Percentiles rank a stretch among this genome's conserved stretches.
Evolutionary conservation across 139 green algal species (phyloP).

Genomic region (Coelastrella sp.): DNA sequence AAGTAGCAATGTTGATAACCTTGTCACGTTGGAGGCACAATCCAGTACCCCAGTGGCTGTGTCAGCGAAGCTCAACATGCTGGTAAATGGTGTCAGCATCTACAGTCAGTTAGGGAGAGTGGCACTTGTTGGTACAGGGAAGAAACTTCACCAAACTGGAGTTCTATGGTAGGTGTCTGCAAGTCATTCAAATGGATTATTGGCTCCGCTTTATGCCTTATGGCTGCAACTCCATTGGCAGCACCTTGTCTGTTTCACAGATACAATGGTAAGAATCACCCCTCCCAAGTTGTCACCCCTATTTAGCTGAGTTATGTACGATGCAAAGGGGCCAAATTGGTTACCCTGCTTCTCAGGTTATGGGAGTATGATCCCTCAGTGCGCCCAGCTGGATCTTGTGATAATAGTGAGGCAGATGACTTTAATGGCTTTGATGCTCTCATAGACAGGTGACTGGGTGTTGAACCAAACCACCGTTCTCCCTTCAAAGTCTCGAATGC

Average conservation of each 20-base stretch:
- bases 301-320: background rate
- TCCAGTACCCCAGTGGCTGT: background rate
- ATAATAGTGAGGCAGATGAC: background rate
- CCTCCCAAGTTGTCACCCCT: no score
- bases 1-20: background rate
- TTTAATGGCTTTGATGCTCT: background rate
- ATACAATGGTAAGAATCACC: background rate
- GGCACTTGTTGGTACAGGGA: conserved; percentile 27
- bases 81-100: conserved; percentile 7
- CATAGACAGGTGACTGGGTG: background rate
- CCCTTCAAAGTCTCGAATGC: no score
- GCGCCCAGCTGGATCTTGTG: background rate
- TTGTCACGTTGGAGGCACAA: background rate
- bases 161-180: no score
- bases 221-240: background rate
- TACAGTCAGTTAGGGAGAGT: conserved; percentile 27
- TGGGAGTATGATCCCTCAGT: conserved; percentile 44
- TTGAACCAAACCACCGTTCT: no score
- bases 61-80: conserved; percentile 47
- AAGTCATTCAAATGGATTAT: no score
- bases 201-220: no score
- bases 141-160: conserved; percentile 19
- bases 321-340: no score
- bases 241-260: background rate
- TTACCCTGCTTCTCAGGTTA: no score